These are phyloP conservation scores for Mycena vulgaris DNA, from an alignment of 768 basidiomycete genomes.

Conservation along the genomic window DNA sequence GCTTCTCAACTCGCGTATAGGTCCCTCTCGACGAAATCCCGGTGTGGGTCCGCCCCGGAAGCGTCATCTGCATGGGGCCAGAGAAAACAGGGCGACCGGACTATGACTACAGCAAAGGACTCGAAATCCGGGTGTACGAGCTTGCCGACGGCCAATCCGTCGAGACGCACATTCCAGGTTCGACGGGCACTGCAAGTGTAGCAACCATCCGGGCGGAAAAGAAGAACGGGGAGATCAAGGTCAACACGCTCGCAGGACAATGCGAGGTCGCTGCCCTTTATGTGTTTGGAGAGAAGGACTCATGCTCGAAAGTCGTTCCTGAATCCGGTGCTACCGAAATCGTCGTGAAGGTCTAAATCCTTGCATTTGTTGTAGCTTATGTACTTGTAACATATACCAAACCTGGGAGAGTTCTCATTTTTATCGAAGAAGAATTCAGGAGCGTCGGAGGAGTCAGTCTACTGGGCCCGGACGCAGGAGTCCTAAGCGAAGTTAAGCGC, in stretches of 20 bases:
- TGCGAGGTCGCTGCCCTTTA: slow-evolving; percentile 34
- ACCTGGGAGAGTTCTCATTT: too few species aligned
- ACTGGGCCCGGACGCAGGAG: too few species aligned
- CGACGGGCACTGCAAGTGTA: slow-evolving; percentile 57
- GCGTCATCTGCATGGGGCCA: slow-evolving; percentile 73
- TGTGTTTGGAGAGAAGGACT: slow-evolving; percentile 28
- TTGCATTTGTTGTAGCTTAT: not conserved
- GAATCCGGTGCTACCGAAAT: slow-evolving; percentile 8
- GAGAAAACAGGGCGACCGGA: slow-evolving; percentile 67
- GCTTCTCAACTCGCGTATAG: slow-evolving; percentile 38
- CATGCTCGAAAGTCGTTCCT: not conserved
- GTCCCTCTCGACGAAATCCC: slow-evolving; percentile 78
- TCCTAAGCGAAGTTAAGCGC: too few species aligned
- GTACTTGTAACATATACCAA: too few species aligned
- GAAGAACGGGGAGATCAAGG: slow-evolving; percentile 48
- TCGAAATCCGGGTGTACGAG: slow-evolving; percentile 71
- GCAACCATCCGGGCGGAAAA: slow-evolving; percentile 58
- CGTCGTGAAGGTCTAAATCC: slow-evolving; percentile 4
- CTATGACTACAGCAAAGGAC: slow-evolving; percentile 66
- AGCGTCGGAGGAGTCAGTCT: too few species aligned
- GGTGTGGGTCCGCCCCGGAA: slow-evolving; percentile 75
- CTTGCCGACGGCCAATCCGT: slow-evolving; percentile 59
- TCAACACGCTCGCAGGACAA: slow-evolving; percentile 42
- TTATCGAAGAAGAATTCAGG: too few species aligned
- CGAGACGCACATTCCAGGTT: slow-evolving; percentile 59